Evolutionary conservation across 345 rosid genomes (phyloP).

Genomic region (Corymbia maculata): DNA sequence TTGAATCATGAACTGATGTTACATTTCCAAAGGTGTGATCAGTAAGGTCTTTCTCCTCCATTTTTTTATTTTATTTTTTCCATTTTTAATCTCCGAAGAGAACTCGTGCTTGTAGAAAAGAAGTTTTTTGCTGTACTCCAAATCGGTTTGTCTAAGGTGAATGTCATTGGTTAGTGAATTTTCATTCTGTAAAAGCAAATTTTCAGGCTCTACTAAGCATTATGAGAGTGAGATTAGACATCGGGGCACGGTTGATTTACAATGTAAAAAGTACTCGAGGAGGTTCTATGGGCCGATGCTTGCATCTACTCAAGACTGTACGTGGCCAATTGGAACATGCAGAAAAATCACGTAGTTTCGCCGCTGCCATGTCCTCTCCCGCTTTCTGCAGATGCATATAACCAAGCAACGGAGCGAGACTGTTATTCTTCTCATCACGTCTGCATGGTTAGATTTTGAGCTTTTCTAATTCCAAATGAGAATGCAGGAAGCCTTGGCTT

Average conservation of each 20-base stretch:
- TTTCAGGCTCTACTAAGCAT: neutral
- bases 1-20: neutral
- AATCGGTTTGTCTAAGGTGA: neutral
- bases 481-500: neutral
- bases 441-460: neutral
- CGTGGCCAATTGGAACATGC: neutral
- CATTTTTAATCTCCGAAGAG: slow-evolving; percentile 2
- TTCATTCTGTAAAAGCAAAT: neutral
- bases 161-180: neutral
- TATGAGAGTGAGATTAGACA: neutral
- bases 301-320: neutral
- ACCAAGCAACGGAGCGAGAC: neutral
- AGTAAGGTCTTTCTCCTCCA: neutral
- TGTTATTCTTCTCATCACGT: neutral
- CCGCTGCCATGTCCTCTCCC: neutral
- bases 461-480: neutral
- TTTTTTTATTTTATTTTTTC: too few relatives aligned
- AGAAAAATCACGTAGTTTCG: neutral
- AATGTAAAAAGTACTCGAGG: neutral
- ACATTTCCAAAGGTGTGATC: neutral
- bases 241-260: neutral
- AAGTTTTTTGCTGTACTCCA: neutral
- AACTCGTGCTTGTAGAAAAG: neutral
- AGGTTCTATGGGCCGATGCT: neutral
- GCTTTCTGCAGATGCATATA: neutral